Evolutionary conservation across 805 yeast species (phyloP).

Genomic region (Sugiyamaella qingdaonensis): DNA sequence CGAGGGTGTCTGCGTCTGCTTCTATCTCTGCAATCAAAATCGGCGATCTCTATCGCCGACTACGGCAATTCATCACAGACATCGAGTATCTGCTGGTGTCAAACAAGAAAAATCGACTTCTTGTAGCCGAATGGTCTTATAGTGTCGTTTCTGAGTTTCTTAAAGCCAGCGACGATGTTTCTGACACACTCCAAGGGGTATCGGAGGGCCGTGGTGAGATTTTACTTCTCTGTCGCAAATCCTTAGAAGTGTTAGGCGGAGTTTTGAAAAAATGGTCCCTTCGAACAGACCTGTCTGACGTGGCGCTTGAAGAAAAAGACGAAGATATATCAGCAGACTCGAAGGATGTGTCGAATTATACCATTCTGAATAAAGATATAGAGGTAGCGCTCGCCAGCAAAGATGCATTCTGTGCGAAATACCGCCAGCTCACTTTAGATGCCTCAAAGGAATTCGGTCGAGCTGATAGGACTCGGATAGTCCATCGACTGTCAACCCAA

Average conservation of each 20-base stretch:
- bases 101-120: conserved; percentile 20
- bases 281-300: conserved; percentile 30
- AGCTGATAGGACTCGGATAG: conserved; percentile 57
- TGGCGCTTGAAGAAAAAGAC: conserved; percentile 15
- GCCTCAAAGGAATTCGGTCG: conserved; percentile 50
- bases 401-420: conserved; percentile 39
- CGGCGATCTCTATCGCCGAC: conserved; percentile 30
- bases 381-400: conserved; percentile 21
- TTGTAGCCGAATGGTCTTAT: conserved; percentile 34
- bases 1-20: conserved; percentile 26
- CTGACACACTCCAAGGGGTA: conserved; percentile 29
- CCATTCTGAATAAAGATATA: conserved; percentile 23
- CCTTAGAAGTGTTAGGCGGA: conserved; percentile 30
- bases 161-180: conserved; percentile 19
- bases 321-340: conserved; percentile 11
- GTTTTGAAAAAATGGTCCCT: conserved; percentile 26
- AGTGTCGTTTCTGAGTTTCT: conserved; percentile 41
- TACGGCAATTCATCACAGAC: conserved; percentile 40
- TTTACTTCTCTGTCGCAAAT: conserved; percentile 37
- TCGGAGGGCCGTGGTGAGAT: conserved; percentile 41
- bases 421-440: conserved; percentile 51
- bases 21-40: conserved; percentile 20
- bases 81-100: conserved; percentile 28
- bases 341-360: neutral
- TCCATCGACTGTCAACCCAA: conserved; percentile 73